Conservation (phyloP, 2,329 filamentous ascomycete genomes). For the Rutstroemia sp. region DNA sequence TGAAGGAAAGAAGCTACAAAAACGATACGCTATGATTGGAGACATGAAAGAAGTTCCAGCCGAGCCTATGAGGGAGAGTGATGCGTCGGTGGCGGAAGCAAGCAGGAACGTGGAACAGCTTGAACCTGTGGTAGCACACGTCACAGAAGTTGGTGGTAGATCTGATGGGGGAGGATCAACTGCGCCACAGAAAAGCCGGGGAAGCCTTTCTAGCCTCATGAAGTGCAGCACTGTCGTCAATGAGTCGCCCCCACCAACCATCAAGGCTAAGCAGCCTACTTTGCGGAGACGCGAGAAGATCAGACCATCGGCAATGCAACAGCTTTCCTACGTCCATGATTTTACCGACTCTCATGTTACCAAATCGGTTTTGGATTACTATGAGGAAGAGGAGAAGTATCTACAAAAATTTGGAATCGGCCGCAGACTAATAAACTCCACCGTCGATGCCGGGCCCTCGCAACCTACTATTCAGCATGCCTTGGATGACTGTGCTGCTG, state of each 20-base stretch:
- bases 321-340: conserved; percentile 22
- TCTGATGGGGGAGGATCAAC: background rate
- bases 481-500: background rate
- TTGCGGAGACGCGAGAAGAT: background rate
- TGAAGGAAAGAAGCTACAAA: background rate
- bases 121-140: too few species aligned
- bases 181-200: background rate
- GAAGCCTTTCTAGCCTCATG: background rate
- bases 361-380: conserved; percentile 20
- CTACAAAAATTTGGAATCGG: background rate
- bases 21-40: background rate
- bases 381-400: conserved; percentile 16
- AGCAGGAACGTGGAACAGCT: too few species aligned
- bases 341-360: conserved; percentile 21
- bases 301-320: conserved; percentile 3
- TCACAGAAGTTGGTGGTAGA: too few species aligned
- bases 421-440: background rate
- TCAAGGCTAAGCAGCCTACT: background rate
- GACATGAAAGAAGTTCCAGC: conserved; percentile 1
- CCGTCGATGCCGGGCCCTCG: background rate
- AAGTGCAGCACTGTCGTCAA: background rate
- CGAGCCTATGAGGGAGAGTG: background rate
- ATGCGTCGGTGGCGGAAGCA: too few species aligned
- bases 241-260: background rate
- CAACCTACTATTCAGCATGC: background rate